These are phyloP conservation scores for Fusarium nygamai DNA, from an alignment of 2,329 filamentous ascomycete species.

Conservation along the genomic window DNA sequence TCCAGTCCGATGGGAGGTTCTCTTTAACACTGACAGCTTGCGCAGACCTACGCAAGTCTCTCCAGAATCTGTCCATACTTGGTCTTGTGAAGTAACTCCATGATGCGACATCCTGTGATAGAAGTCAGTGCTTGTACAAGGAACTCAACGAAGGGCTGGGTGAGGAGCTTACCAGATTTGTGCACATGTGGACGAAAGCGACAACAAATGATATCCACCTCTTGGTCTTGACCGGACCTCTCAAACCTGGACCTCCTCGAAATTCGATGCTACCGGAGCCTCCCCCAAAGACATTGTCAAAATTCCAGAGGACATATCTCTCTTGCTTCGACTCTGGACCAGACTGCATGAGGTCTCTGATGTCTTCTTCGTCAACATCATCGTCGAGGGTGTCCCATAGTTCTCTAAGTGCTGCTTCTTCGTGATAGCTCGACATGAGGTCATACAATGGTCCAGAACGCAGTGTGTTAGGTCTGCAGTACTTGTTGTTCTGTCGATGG, in stretches of 20 bases:
- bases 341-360: not conserved
- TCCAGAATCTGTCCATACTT: not conserved
- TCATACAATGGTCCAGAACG: not conserved
- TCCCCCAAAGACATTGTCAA: not conserved
- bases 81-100: not conserved
- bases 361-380: not conserved
- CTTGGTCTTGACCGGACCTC: not conserved
- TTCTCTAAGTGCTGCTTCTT: not conserved
- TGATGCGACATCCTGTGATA: not conserved
- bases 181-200: not conserved
- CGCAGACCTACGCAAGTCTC: not conserved
- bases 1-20: not conserved
- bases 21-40: not conserved
- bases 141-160: accelerated
- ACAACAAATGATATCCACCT: not conserved
- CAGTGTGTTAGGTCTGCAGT: not conserved
- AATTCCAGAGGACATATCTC: not conserved
- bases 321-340: not conserved
- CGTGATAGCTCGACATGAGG: not conserved
- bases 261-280: not conserved
- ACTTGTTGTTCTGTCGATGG: not conserved
- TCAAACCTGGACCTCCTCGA: not conserved
- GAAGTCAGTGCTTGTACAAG: not conserved
- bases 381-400: not conserved
- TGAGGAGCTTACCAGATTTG: not conserved